Base-by-base conservation (phyloP, 345 rosid species). In the Iberis pinnata region DNA sequence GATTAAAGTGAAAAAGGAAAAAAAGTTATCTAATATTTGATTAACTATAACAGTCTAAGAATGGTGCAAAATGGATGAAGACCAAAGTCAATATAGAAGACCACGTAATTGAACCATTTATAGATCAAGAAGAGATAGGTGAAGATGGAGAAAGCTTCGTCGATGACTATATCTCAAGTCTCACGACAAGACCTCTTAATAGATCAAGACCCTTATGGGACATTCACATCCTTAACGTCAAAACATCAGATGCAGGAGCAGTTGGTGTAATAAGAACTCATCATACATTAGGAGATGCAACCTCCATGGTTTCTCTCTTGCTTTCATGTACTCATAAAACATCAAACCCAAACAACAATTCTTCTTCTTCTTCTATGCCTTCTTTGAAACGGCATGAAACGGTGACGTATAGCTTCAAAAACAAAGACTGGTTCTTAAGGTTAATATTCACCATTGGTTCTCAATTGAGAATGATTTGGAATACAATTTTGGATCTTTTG, bases 121-220 rank as follows among this genome's bases (percentile, higher is more conserved):
- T 81, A 16, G 88, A 80, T 27, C 53, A 38, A 1, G 47, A 67
- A 27, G 44, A 60, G 27, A 59, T 59, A 13, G 70, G 48, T 20
- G 82, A 70, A 42, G 73, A 62, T 10, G 79, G 88, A 3, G 75
- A 80, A 47, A 45, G 69, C 37, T 83, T 75, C n/a, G 67, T 86
- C 0, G 86, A 80, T 46, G 84, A 86, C 43, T 83, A 83, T 66
- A 49, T 78, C 20, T 70, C 97, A 8, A 60, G 78, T 51, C 72
- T 81, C 29, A 77, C 88, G 6, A 64, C 58, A 38, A 53, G 41
- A 8, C 79, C 88, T 9, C 29, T 86, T 40, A 83, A 86, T 64
- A n/a, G 37, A 46, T 73, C 88, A 9, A 77, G 73, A 56, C 97
- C 95, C 2, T 55, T 83, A 11, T 89, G 97, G 95, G 90, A 89